Evolutionary conservation across 1,139 yeast genomes (phyloP), one percentile per base, ranked within the genome.

Genomic region (Nakaseomyces nivariensis): DNA sequence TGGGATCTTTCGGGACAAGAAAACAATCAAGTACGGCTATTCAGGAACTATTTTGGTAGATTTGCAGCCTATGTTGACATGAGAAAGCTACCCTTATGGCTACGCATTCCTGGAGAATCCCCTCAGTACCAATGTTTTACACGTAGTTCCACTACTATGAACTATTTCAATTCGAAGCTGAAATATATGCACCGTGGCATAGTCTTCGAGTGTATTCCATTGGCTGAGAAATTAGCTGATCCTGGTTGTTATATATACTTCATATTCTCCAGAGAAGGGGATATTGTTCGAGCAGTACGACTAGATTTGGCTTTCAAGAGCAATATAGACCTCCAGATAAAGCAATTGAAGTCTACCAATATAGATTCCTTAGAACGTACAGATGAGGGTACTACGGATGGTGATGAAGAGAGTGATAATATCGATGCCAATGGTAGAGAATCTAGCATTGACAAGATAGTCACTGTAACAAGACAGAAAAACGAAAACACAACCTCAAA

Each of bases 61-160:
- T 58, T 60, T 46, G n/a, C 58, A 2, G 57, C 56, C n/a, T 62
- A 63, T 38, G 55, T 65, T 5, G 61, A 58, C 47, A 17, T 61
- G 13, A 43, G 48, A 8, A 59, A 56, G 41, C 45, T 65, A 38
- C 69, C 69, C 1, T 22, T 62, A 13, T 63, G 67, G 68, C 48
- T 57, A 4, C 44, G 43, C 13, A 24, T 43, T 27, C 9, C 27
- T 17, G 22, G 22, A 3, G 27, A 33, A 6, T 43, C 45, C 25
- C 42, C 45, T 24, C 27, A 13, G 17, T 52, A 48, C 29, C 46
- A 46, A 11, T 60, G 64, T 50, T 60, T 49, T 45, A 61, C 64
- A 2, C 45, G 51, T 3, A 62, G 66, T 44, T 46, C 55, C 6
- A 62, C 64, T 6, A 57, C 67, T 4, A 42, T 49, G 49, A 51